phyloP scores from a whole-genome alignment of 257 asterid species.

The Galeopsis tetrahit region DNA sequence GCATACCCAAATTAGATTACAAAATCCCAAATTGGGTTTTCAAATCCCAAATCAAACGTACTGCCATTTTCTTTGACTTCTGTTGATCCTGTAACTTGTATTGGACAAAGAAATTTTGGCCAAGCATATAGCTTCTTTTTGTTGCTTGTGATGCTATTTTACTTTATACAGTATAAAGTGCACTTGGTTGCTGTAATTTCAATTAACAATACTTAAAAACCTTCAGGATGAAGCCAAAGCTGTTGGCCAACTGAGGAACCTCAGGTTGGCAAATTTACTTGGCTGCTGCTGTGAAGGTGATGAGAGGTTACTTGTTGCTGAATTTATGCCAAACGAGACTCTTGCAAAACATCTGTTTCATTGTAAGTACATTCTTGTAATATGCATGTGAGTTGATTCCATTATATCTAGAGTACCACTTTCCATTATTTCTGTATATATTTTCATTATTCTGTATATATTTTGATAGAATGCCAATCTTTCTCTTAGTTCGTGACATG shows the following conservation, averaged over 20 bases:
- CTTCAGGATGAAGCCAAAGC: constrained; percentile 89
- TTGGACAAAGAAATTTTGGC: not conserved
- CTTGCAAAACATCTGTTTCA: constrained; percentile 96
- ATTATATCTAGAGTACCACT: not conserved
- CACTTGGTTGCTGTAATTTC: not conserved
- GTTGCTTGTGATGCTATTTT: constrained; percentile 16
- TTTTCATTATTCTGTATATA: not conserved
- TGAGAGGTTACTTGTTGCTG: constrained; percentile 93
- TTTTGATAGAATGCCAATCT: not conserved
- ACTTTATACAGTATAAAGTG: constrained; percentile 5
- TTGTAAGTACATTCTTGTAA: constrained; percentile 56
- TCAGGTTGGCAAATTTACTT: constrained; percentile 77
- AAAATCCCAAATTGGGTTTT: too few species aligned
- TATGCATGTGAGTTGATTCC: too few species aligned
- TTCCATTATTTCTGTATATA: constrained; percentile 1
- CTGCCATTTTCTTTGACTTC: not conserved
- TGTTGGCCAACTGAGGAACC: constrained; percentile 90
- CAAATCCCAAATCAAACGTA: too few species aligned
- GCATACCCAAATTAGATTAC: too few species aligned
- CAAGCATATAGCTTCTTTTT: not conserved
- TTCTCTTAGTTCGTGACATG: not conserved
- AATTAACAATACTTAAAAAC: constrained; percentile 27
- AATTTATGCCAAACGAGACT: constrained; percentile 96
- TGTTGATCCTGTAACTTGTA: not conserved
- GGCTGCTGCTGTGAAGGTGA: constrained; percentile 99